phyloP scores from a whole-genome alignment of 371 early-diverging fungal species.

The Rhizopus sp. region DNA sequence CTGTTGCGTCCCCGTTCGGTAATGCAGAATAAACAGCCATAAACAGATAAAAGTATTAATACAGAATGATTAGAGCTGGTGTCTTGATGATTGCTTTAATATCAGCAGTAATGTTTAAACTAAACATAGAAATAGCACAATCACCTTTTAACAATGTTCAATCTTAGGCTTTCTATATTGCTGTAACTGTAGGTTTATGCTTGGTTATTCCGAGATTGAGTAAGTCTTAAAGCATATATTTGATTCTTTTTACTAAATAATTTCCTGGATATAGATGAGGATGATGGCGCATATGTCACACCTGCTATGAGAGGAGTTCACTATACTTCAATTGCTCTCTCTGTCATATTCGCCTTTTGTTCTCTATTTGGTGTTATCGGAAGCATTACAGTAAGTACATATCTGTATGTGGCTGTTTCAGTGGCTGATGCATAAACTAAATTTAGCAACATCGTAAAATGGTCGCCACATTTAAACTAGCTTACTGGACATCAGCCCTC shows the following conservation, averaged over 20 bases:
- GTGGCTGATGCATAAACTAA: background rate
- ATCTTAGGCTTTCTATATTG: slow-evolving; percentile 23
- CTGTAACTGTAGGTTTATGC: slow-evolving; percentile 16
- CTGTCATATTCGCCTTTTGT: slow-evolving; percentile 25
- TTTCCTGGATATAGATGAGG: background rate
- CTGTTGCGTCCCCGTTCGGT: slow-evolving; percentile 33
- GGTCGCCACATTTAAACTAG: slow-evolving; percentile 24
- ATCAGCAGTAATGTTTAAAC: slow-evolving; percentile 20
- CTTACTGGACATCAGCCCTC: slow-evolving; percentile 26
- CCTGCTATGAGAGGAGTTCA: slow-evolving; percentile 10
- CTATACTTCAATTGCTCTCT: slow-evolving; percentile 24
- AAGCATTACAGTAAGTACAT: slow-evolving; percentile 24
- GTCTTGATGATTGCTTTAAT: slow-evolving; percentile 31
- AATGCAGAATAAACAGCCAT: slow-evolving; percentile 1
- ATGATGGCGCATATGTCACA: background rate
- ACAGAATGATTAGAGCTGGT: slow-evolving; percentile 23
- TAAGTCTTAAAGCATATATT: background rate
- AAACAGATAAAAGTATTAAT: background rate
- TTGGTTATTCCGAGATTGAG: slow-evolving; percentile 6
- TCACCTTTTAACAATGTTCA: background rate
- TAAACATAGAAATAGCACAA: background rate
- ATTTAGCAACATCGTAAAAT: slow-evolving; percentile 33
- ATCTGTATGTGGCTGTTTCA: background rate
- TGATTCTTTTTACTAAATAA: background rate
- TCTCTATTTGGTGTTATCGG: slow-evolving; percentile 35